Evolutionary conservation across 208 protist genomes (phyloP).

Genomic region (Wallacemonas sp.): DNA sequence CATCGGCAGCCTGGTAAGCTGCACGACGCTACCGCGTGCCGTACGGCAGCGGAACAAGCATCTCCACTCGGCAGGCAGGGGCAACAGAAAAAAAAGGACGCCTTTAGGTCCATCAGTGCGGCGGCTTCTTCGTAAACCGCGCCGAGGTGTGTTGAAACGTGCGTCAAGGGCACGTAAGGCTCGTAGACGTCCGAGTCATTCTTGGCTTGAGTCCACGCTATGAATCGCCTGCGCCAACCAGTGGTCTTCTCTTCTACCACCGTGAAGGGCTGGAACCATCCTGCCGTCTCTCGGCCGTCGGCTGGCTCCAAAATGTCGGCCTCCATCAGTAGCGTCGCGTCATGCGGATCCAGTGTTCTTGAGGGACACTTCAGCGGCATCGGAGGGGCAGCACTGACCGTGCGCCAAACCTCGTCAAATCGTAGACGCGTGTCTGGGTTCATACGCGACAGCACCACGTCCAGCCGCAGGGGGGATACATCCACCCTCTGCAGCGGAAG

Average conservation of each 20-base stretch:
- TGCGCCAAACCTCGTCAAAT: neutral
- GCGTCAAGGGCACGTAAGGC: neutral
- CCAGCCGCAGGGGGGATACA: neutral
- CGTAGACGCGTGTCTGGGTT: neutral
- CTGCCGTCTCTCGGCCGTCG: too few species aligned
- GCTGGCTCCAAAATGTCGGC: neutral
- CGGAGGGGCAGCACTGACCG: neutral
- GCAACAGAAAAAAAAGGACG: conserved; percentile 16
- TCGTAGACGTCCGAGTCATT: neutral
- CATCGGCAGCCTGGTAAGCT: neutral
- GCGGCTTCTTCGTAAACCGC: conserved; percentile 3
- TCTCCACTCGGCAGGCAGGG: neutral
- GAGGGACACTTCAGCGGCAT: neutral
- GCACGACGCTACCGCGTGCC: neutral
- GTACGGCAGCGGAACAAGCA: neutral
- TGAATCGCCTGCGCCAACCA: neutral
- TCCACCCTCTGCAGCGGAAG: neutral
- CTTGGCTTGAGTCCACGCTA: neutral
- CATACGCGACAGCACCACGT: neutral
- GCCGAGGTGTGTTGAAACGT: neutral
- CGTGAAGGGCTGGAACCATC: too few species aligned
- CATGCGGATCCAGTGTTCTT: neutral
- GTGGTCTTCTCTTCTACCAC: too few species aligned
- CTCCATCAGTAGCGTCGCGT: neutral
- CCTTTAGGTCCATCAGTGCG: conserved; percentile 6